Evolutionary conservation across 176 grass and related monocot species (phyloP), one percentile per base, ranked within the genome.

Genomic region (Triticum turgidum): DNA sequence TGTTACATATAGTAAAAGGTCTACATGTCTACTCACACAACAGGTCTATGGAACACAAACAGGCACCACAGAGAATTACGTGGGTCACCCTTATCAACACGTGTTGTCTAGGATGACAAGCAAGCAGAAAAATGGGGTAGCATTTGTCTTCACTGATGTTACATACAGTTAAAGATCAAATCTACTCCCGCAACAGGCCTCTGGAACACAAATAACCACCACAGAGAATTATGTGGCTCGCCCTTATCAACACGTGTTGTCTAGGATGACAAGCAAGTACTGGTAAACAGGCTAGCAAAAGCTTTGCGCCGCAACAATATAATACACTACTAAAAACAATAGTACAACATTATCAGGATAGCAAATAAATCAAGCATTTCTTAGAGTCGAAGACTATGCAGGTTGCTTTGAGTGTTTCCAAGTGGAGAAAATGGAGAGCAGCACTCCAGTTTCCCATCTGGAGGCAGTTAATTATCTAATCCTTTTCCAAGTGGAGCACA

Each of bases 391-490:
- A 44, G 22, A 59, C 33, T 76, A 34, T 77, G 67, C 68, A 74
- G 39, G 38, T 41, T 21, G 17, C 45, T 44, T 77, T 34, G 34
- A 25, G 8, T 82, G 54, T 56, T 56, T 56, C 51, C 17, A 56
- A 56, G 1, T 18, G 51, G 51, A 56, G 15, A 56, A 56, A 67
- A 66, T 38, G 25, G 77, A 80, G 71, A 8, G 59, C 29, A 54
- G 21, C 27, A 56, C 30, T 75, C 38, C 34, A 45, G 9, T 45
- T 24, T 32, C 27, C 52, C 37, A 30, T 76, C 4, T 32, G 62
- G 71, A 34, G 56, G 32, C 44, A 77, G 44, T 15, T 78, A 45
- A 66, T 77, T 85, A 42, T n/a, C 22, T 85, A 30, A 66, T 77
- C 77, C n/a, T 37, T 85, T 51, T 51, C 47, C 47, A 51, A 49